Percentiles rank a stretch among this genome's conserved stretches.
Conservation (phyloP, 352 stramenopile genomes). For the Phytophthora melonis region DNA sequence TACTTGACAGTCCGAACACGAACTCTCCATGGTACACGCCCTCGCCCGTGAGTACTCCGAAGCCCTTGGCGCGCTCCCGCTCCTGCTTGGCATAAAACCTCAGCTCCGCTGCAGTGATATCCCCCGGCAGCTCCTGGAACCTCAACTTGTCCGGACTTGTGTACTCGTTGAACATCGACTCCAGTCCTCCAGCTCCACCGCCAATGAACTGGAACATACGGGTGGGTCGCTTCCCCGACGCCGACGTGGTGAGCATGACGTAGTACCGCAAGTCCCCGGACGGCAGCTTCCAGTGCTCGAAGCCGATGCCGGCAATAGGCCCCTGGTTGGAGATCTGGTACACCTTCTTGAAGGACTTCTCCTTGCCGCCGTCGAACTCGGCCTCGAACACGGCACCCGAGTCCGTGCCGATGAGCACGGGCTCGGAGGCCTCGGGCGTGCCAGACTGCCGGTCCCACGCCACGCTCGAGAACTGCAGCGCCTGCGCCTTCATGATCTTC, state of each 20-base stretch:
- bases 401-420: conserved; percentile 85
- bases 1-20: conserved; percentile 71
- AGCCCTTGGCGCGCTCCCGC: conserved; percentile 86
- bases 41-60: conserved; percentile 91
- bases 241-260: conserved; percentile 87
- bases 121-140: conserved; percentile 92
- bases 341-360: conserved; percentile 88
- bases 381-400: conserved; percentile 83
- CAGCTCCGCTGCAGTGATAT: conserved; percentile 83
- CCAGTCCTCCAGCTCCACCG: conserved; percentile 65
- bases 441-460: conserved; percentile 86
- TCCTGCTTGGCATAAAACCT: conserved; percentile 83
- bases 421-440: conserved; percentile 62
- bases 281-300: conserved; percentile 79
- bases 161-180: conserved; percentile 89
- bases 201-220: conserved; percentile 94
- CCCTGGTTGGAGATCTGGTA: conserved; percentile 92
- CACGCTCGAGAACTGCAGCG: conserved; percentile 79
- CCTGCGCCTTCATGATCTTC: conserved; percentile 89
- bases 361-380: conserved; percentile 87
- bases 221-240: conserved; percentile 85
- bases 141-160: conserved; percentile 79
- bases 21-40: conserved; percentile 93
- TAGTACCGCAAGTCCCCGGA: conserved; percentile 73
- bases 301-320: conserved; percentile 80